Evolutionary conservation across 495 filamentous ascomycete species (phyloP).

Genomic region (Amphirosellinia nigrospora): DNA sequence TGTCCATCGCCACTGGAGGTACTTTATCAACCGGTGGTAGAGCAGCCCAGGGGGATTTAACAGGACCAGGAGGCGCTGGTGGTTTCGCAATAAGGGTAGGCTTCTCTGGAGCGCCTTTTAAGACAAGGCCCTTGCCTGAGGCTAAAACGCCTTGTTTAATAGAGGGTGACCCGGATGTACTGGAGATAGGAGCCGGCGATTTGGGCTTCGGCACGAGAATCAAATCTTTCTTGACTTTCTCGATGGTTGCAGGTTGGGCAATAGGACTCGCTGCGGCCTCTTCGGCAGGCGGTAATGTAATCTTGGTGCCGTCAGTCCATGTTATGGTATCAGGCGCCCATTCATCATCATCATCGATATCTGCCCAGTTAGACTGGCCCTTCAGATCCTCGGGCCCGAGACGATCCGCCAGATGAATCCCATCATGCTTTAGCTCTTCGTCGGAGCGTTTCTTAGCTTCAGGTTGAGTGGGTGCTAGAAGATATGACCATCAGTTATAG

Average conservation of each 20-base stretch:
- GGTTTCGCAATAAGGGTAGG: constrained; percentile 80
- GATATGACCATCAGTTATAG: constrained; percentile 32
- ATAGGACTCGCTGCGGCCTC: constrained; percentile 52
- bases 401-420: constrained; percentile 93
- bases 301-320: constrained; percentile 97
- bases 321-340: constrained; percentile 97
- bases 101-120: constrained; percentile 74
- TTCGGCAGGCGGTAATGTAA: constrained; percentile 72
- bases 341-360: constrained; percentile 98
- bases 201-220: constrained; percentile 43
- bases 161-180: constrained; percentile 42
- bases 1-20: constrained; percentile 67
- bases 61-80: constrained; percentile 69
- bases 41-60: constrained; percentile 90
- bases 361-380: constrained; percentile 91
- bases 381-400: constrained; percentile 80
- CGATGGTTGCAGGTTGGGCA: constrained; percentile 31
- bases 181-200: constrained; percentile 44
- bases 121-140: constrained; percentile 60
- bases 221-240: constrained; percentile 31
- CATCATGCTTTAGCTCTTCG: constrained; percentile 94
- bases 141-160: constrained; percentile 51
- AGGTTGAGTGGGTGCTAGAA: constrained; percentile 72
- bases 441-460: constrained; percentile 94
- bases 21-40: constrained; percentile 84